These are phyloP conservation scores for Calonectria hawksworthii DNA, from an alignment of 2,329 filamentous ascomycete genomes.

Conservation along the genomic window DNA sequence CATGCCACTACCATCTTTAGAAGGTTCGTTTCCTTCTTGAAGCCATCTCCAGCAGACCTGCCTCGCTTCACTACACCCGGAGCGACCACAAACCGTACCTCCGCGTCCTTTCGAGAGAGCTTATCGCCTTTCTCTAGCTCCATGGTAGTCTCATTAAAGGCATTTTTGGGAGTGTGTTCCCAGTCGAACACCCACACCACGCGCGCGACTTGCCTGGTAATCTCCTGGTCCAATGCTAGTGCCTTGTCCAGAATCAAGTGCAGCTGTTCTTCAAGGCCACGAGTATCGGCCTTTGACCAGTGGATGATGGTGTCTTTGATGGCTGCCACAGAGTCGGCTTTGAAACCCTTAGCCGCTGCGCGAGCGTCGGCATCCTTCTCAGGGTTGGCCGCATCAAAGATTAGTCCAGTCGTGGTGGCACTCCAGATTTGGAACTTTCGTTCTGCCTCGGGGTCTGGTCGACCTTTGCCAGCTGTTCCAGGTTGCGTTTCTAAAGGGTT, in stretches of 20 bases:
- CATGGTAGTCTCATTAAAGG: not conserved
- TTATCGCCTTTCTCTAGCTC: conserved; percentile 9
- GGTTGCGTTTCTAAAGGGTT: not conserved
- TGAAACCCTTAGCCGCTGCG: not conserved
- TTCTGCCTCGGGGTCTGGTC: conserved; percentile 15
- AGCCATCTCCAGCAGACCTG: not conserved
- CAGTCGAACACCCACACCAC: conserved; percentile 1
- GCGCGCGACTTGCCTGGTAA: not conserved
- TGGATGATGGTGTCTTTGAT: conserved; percentile 1
- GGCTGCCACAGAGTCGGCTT: not conserved
- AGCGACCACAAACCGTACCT: conserved; percentile 5
- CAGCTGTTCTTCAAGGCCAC: conserved; percentile 1
- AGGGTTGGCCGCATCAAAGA: not conserved
- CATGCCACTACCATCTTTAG: not conserved
- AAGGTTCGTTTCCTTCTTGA: not conserved
- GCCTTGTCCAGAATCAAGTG: conserved; percentile 12
- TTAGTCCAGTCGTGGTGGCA: not conserved
- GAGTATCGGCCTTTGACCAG: not conserved
- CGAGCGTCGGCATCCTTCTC: not conserved
- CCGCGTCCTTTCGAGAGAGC: not conserved
- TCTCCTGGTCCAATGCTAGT: conserved; percentile 1
- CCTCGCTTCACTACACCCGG: conserved; percentile 9
- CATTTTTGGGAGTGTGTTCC: not conserved
- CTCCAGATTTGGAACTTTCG: conserved; percentile 23
- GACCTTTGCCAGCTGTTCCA: not conserved